Percentiles rank a stretch among this genome's conserved stretches.
Evolutionary conservation across 495 filamentous ascomycete genomes (phyloP).

Genomic region (Penicillium diatomitis): DNA sequence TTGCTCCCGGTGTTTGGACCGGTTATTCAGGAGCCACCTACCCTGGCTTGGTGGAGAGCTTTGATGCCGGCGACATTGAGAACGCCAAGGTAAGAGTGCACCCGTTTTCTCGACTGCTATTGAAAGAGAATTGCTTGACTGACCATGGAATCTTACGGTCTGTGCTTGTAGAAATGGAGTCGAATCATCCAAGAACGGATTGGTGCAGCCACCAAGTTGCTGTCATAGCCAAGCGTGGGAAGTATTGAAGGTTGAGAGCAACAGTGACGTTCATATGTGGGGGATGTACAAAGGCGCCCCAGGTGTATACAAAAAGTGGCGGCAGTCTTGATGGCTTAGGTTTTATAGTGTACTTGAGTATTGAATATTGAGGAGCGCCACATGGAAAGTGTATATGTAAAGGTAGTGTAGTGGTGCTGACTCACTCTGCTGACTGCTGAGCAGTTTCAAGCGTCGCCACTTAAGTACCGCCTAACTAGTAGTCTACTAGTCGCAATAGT

Average conservation of each 20-base stretch:
- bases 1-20: conserved; percentile 75
- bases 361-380: too few relatives aligned
- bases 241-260: not conserved
- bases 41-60: conserved; percentile 51
- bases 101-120: not conserved
- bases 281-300: too few relatives aligned
- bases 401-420: too few relatives aligned
- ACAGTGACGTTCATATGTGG: too few relatives aligned
- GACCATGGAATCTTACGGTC: not conserved
- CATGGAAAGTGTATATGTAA: too few relatives aligned
- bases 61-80: conserved; percentile 42
- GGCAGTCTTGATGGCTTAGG: too few relatives aligned
- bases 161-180: conserved; percentile 33
- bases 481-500: too few relatives aligned
- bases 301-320: too few relatives aligned
- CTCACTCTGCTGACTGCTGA: too few relatives aligned
- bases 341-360: too few relatives aligned
- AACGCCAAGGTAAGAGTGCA: conserved; percentile 30
- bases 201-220: conserved; percentile 26
- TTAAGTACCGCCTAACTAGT: too few relatives aligned
- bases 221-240: conserved; percentile 13
- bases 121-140: not conserved
- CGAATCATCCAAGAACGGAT: conserved; percentile 34
- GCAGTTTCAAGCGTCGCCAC: too few relatives aligned
- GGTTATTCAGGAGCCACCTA: conserved; percentile 74